Evolutionary conservation across 306 rosid genomes (phyloP), one percentile per base, ranked within the genome.

Genomic region (Casuarina cunninghamiana): DNA sequence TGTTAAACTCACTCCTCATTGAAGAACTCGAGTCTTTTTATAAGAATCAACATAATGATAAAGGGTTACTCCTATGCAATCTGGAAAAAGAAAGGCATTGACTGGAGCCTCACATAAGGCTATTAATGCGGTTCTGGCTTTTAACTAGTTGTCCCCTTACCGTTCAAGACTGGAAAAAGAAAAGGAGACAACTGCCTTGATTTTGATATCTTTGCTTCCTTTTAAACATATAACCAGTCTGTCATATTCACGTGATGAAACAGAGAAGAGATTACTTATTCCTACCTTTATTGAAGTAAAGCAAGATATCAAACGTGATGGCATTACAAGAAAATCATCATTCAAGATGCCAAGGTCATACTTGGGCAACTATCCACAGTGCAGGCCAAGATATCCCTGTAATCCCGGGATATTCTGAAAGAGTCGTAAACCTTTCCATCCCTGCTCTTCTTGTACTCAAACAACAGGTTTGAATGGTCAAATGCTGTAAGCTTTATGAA

Each of bases 391-490:
- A 95, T 92, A 85, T 92, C 97, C 79, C 82, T 88, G 69, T 95
- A 92, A 26, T 89, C 95, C 77, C 93, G 86, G 10, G 91, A 87
- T 79, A 95, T 86, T 77, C 78, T 89, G 82, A 95, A 95, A 10
- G 95, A 90, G 73, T 95, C 97, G 37, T 95, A 87, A 66, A 91
- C 97, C 75, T 79, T 75, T 73, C 98, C 98, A 80, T 95, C 86
- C 46, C 95, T 87, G 82, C 98, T 95, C 85, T 91, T 95, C 93
- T 89, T 90, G 90, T 95, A 95, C 90, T 95, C 98, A n/a, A 92
- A 83, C 90, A 92, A 79, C 6, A 95, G 76, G 78, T 92, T 95
- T n/a, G 97, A 92, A 82, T 84, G 92, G 72, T 91, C 93, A 73
- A 85, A 91, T 73, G 97, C 96, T 26, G 97, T 95, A 10, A 95